phyloP scores from a whole-genome alignment of 768 basidiomycete genomes.

The Leccinum pellstonianum region DNA sequence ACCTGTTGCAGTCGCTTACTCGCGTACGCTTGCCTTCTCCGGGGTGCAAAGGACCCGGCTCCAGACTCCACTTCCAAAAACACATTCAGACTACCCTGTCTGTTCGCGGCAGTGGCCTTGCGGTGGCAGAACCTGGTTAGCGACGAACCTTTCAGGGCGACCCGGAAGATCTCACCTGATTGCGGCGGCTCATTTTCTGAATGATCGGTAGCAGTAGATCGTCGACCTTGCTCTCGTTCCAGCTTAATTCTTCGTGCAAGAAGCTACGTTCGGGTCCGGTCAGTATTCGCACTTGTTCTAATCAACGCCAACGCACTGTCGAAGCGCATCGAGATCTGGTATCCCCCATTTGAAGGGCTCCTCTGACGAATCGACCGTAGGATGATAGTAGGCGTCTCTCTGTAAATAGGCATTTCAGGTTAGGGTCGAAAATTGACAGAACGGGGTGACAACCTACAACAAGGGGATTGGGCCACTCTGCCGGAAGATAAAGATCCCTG shows the following conservation, averaged over 20 bases:
- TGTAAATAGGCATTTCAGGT: conserved; percentile 31
- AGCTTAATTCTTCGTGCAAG: conserved; percentile 74
- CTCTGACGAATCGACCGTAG: conserved; percentile 85
- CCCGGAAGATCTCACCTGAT: conserved; percentile 49
- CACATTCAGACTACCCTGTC: conserved; percentile 71
- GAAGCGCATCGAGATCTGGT: conserved; percentile 92
- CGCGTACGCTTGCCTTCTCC: conserved; percentile 76
- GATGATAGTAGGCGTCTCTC: conserved; percentile 93
- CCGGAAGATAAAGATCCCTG: conserved; percentile 73
- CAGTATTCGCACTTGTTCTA: conserved; percentile 10
- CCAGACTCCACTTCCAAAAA: conserved; percentile 74
- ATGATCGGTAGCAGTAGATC: conserved; percentile 91
- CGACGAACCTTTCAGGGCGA: background rate
- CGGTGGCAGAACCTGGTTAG: conserved; percentile 2
- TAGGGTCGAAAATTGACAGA: conserved; percentile 3
- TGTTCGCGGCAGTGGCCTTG: conserved; percentile 64
- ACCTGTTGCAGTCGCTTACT: conserved; percentile 88
- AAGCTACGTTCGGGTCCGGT: conserved; percentile 45
- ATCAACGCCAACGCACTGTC: conserved; percentile 53
- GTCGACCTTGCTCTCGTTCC: conserved; percentile 81
- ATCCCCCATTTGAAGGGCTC: conserved; percentile 97
- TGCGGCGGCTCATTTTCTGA: conserved; percentile 80
- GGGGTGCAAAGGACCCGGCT: conserved; percentile 69
- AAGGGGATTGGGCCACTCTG: conserved; percentile 89
- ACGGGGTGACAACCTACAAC: conserved; percentile 57